phyloP scores from a whole-genome alignment of 2,329 filamentous ascomycete genomes.

The Phoma sp. region DNA sequence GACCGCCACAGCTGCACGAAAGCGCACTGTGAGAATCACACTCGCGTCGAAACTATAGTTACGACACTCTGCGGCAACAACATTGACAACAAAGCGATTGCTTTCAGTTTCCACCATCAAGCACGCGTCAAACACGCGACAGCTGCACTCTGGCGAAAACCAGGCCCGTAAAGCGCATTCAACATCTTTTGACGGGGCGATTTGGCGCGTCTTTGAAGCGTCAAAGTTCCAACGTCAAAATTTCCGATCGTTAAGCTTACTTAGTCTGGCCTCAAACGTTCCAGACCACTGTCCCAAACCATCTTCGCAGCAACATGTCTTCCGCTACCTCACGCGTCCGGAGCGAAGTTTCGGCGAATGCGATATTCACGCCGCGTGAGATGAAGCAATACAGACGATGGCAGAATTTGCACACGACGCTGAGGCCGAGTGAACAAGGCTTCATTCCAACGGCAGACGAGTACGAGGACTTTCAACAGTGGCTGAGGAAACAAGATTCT shows the following conservation, averaged over 20 bases:
- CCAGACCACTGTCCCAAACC: not conserved
- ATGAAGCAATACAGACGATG: slow-evolving; percentile 39
- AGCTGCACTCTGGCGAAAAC: not conserved
- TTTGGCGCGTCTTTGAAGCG: not conserved
- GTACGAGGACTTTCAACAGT: slow-evolving; percentile 40
- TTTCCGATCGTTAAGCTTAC: not conserved
- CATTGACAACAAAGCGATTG: not conserved
- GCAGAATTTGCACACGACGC: slow-evolving; percentile 32
- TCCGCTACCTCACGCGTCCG: slow-evolving; percentile 5
- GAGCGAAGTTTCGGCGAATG: slow-evolving; percentile 28
- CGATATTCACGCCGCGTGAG: slow-evolving; percentile 33
- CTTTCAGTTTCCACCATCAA: slow-evolving; percentile 4
- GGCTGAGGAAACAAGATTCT: slow-evolving; percentile 38
- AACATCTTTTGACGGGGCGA: not conserved
- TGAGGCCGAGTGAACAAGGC: slow-evolving; percentile 26
- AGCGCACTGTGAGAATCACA: not conserved
- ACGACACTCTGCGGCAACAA: not conserved
- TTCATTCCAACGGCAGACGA: slow-evolving; percentile 34
- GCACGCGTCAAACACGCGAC: slow-evolving; percentile 4
- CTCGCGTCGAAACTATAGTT: not conserved
- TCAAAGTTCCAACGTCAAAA: not conserved
- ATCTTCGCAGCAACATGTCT: slow-evolving; percentile 3
- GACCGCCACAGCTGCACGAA: not conserved
- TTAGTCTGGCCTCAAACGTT: slow-evolving; percentile 1
- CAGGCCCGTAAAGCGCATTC: not conserved